Percentiles rank a stretch among this genome's conserved stretches.
Evolutionary conservation across 2,329 filamentous ascomycete species (phyloP).

Genomic region (Hymenoscyphus fraxineus): DNA sequence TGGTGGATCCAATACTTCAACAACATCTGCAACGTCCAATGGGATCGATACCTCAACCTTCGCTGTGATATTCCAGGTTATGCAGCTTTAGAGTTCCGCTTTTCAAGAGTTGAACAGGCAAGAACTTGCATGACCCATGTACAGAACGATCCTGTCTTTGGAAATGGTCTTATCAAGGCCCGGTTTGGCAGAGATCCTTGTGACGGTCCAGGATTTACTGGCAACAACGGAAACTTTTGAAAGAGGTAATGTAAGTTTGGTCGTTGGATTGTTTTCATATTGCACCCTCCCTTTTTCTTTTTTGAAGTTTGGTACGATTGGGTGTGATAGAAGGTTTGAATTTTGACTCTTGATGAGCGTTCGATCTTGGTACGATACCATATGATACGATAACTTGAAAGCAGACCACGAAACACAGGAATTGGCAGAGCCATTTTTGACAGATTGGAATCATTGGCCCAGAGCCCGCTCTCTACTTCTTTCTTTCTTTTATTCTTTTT

Average conservation of each 20-base stretch:
- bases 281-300: not conserved
- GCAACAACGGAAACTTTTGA: not conserved
- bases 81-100: not conserved
- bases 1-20: constrained; percentile 2
- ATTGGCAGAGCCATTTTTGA: not conserved
- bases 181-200: constrained; percentile 4
- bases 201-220: not conserved
- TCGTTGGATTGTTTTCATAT: not conserved
- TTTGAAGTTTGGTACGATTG: not conserved
- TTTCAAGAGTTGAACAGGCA: constrained; percentile 1
- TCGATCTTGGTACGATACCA: not conserved
- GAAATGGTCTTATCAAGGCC: not conserved
- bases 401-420: not conserved
- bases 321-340: not conserved
- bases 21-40: not conserved
- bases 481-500: not conserved
- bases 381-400: not conserved
- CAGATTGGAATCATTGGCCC: not conserved
- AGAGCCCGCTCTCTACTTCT: too few species aligned
- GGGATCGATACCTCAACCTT: not conserved
- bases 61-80: not conserved
- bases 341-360: not conserved
- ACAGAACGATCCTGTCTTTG: not conserved
- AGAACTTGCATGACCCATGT: not conserved
- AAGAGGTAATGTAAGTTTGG: too few species aligned